phyloP scores from a whole-genome alignment of 164 flowering plant species.

The Sedum album region DNA sequence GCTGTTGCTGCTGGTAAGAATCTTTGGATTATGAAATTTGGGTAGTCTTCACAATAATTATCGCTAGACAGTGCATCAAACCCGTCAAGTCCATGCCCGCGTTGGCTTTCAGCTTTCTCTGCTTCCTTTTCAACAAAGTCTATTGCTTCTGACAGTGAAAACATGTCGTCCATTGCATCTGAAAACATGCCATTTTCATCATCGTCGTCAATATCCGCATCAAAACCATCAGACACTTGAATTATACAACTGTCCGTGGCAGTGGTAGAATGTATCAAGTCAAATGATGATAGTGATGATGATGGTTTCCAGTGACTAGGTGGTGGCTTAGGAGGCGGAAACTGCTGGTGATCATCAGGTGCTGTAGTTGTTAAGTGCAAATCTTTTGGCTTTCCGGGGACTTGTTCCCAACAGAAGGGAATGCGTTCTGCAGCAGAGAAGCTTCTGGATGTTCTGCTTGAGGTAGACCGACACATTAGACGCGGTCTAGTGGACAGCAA shows the following conservation, averaged over 20 bases:
- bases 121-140: conserved; percentile 19
- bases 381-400: conserved; percentile 56
- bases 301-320: conserved; percentile 28
- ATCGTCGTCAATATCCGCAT: conserved; percentile 13
- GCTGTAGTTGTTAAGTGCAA: not conserved
- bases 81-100: conserved; percentile 15
- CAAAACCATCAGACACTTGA: conserved; percentile 10
- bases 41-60: conserved; percentile 8
- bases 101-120: conserved; percentile 6
- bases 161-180: conserved; percentile 35
- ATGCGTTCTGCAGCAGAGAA: conserved; percentile 21
- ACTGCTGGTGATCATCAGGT: conserved; percentile 9
- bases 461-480: conserved; percentile 7
- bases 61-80: conserved; percentile 15
- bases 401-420: conserved; percentile 67
- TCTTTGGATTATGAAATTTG: conserved; percentile 51
- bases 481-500: conserved; percentile 37
- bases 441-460: conserved; percentile 4
- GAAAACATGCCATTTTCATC: conserved; percentile 22
- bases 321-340: conserved; percentile 32
- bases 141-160: conserved; percentile 42
- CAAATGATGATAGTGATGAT: not conserved
- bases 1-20: conserved; percentile 67
- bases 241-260: not conserved
- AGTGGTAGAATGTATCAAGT: not conserved